Base-by-base conservation (phyloP, 306 rosid genomes). In the Pachyrhizus erosus region DNA sequence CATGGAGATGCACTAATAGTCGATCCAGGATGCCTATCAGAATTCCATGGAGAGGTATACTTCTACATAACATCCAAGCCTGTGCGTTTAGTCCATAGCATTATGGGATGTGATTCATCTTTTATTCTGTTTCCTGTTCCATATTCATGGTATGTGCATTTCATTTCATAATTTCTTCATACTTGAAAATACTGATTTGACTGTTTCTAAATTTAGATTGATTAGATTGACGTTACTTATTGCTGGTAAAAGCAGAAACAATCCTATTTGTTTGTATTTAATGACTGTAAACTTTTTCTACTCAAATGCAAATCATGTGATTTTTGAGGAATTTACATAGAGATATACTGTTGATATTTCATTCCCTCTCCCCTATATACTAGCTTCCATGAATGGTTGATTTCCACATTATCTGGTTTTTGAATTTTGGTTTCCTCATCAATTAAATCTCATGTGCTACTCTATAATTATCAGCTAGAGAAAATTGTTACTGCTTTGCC, bases 21-120 rank as follows among this genome's bases (percentile, higher is more conserved):
- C 81, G 98, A 94, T 88, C 97, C 96, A 23, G 98, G 98, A 76
- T 94, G 98, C 77, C 84, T 76, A 65, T 89, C 94, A 83, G 71
- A 85, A 72, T 87, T 87, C 83, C 90, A 94, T 80, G 89, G 80
- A 84, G 97, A 92, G 98, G 98, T 94, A 84, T 60, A 80, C 75
- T 75, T 80, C 54, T 26, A 6, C 57, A 62, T 70, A 21, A 80
- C 57, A 29, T 68, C 33, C 55, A 74, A 48, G 62, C 70, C 49
- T 55, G 55, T 84, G 84, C 72, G 54, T 18, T 37, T 65, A 64
- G 21, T 67, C 76, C 61, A 57, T 43, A 33, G 10, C 52, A 43
- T 65, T 78, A 45, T 80, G 76, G 68, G 74, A 68, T 79, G 58
- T 9, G 14, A 58, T 24, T 67, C 58, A 69, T 75, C 61, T 67